Conservation (phyloP, 768 basidiomycete genomes). For the Kwoniella pini region DNA sequence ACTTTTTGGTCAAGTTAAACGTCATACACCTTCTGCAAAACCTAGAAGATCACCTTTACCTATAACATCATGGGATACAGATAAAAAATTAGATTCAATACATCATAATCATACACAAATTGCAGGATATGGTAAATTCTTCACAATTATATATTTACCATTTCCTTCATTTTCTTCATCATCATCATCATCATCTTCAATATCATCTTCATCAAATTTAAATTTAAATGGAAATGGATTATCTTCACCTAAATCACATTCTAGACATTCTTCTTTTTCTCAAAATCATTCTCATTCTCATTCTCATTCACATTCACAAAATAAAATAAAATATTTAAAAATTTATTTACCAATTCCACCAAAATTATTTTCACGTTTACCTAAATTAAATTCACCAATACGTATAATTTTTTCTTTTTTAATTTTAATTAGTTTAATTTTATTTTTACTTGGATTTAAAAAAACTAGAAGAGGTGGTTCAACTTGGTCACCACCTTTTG, state of each 20-base stretch:
- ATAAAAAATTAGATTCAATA: conserved; percentile 34
- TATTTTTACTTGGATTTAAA: conserved; percentile 44
- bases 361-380: conserved; percentile 35
- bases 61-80: conserved; percentile 38
- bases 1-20: conserved; percentile 54
- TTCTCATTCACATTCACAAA: conserved; percentile 10
- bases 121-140: conserved; percentile 27
- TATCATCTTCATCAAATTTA: neutral
- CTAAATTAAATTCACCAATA: conserved; percentile 28
- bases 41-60: conserved; percentile 47
- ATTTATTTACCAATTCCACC: conserved; percentile 53
- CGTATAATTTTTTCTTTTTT: conserved; percentile 28
- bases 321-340: conserved; percentile 26
- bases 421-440: conserved; percentile 18
- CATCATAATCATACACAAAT: conserved; percentile 1
- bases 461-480: conserved; percentile 33
- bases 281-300: conserved; percentile 9
- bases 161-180: conserved; percentile 33
- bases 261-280: neutral
- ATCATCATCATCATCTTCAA: conserved; percentile 24
- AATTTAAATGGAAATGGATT: conserved; percentile 20
- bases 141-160: conserved; percentile 47
- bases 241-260: neutral
- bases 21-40: conserved; percentile 40
- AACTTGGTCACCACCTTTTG: conserved; percentile 51